Base-by-base conservation (phyloP, 129 eudicot genomes). In the Daucus carota region DNA sequence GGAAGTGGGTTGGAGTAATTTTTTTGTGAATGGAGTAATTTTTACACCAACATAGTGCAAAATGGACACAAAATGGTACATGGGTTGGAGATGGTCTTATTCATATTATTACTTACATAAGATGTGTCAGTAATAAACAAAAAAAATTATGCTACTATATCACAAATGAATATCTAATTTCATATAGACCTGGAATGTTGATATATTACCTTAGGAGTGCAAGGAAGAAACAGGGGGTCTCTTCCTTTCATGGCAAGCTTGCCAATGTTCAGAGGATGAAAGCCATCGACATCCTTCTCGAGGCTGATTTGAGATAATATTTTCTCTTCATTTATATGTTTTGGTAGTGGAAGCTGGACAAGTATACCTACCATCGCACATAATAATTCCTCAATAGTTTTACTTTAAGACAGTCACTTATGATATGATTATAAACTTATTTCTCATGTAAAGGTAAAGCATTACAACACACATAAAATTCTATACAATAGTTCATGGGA, bases 221-320 rank as follows among this genome's bases (percentile, higher is more conserved):
- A 95, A 77, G 99, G 99, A 79, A 84, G 88, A 78, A 85, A 95
- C 45, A 95, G 84, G 20, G 99, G 99, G 44, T 91, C 92, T 85
- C 99, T 86, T 87, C 97, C 99, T 85, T 95, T 95, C 99, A 95
- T 95, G 43, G 99, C 99, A 80, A 95, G 92, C 75, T 95, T 95
- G 41, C 99, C 99, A 62, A 95, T 95, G 87, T 95, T 95, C 73
- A 95, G 83, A 79, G 99, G 99, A 81, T 95, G 99, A 82, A 95
- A 91, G 24, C 99, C 99, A 86, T 95, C 99, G 3, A 95, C 99
- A 72, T 95, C 99, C 86, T 95, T 95, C 33, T 95, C 94, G n/a
- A 95, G 85, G 83, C 92, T 87, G 69, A 95, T 91, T 85, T 88
- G 96, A 38, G 82, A 79, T 47, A 91, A 71, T 6, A 95, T 85